A percentile compares a stretch with the other conserved stretches of the same genome.
phyloP scores from a whole-genome alignment of 495 filamentous ascomycete species.

The Choiromyces venosus region DNA sequence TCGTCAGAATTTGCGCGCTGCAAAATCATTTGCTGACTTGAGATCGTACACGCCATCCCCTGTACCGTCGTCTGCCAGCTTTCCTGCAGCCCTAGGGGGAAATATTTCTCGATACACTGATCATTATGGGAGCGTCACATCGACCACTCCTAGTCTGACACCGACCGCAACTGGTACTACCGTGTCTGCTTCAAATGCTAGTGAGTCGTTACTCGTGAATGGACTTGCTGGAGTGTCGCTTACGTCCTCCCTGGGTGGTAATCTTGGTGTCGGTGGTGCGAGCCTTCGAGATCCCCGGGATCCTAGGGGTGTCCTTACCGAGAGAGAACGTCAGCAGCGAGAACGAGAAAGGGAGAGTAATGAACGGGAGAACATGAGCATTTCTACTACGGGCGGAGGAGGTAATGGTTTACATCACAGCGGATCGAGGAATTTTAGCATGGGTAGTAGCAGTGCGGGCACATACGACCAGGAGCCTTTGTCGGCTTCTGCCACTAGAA shows the following conservation, averaged over 20 bases:
- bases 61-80: slow-evolving; percentile 79
- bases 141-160: slow-evolving; percentile 69
- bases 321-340: slow-evolving; percentile 34
- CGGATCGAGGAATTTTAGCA: slow-evolving; percentile 24
- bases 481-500: slow-evolving; percentile 34
- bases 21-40: slow-evolving; percentile 94
- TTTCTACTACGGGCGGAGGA: slow-evolving; percentile 37
- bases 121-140: slow-evolving; percentile 56
- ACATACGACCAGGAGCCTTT: slow-evolving; percentile 32
- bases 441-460: slow-evolving; percentile 19
- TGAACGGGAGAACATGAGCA: slow-evolving; percentile 33
- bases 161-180: slow-evolving; percentile 63
- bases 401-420: slow-evolving; percentile 9
- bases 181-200: slow-evolving; percentile 53
- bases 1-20: slow-evolving; percentile 75
- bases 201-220: slow-evolving; percentile 63
- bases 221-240: slow-evolving; percentile 61
- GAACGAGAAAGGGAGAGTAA: slow-evolving; percentile 1
- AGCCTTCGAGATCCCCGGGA: slow-evolving; percentile 52
- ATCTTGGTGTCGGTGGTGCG: slow-evolving; percentile 49
- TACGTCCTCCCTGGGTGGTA: slow-evolving; percentile 40
- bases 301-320: slow-evolving; percentile 39
- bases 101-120: slow-evolving; percentile 62
- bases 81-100: slow-evolving; percentile 64
- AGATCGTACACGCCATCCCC: slow-evolving; percentile 93